These are phyloP conservation scores for Macrophomina tecta DNA, from an alignment of 2,329 filamentous ascomycete species.

Conservation along the genomic window DNA sequence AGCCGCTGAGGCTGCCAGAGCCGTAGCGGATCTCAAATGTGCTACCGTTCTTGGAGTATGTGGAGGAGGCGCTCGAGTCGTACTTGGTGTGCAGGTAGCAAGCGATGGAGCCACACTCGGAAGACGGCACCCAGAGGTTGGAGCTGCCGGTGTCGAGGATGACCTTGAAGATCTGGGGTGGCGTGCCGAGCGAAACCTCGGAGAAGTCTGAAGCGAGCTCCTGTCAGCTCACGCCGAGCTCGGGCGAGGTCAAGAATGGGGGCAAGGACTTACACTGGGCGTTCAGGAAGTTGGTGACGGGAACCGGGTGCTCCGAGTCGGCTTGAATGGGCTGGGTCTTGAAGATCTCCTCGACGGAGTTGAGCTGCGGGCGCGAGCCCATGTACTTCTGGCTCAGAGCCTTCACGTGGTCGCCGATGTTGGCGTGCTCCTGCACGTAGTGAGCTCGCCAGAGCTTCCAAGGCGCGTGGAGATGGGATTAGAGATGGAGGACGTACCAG, in stretches of 20 bases:
- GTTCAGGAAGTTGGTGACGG: conserved; percentile 97
- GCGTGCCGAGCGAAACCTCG: conserved; percentile 89
- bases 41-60: conserved; percentile 92
- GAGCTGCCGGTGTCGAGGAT: conserved; percentile 98
- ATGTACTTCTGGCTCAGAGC: conserved; percentile 96
- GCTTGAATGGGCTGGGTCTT: conserved; percentile 71
- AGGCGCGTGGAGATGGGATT: conserved; percentile 12
- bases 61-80: conserved; percentile 85
- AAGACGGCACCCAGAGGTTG: conserved; percentile 97
- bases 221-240: conserved; percentile 11
- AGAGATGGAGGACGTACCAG: conserved; percentile 67
- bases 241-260: conserved; percentile 4
- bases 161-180: conserved; percentile 96
- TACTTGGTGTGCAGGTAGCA: conserved; percentile 98
- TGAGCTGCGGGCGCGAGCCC: conserved; percentile 72
- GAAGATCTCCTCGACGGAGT: conserved; percentile 73
- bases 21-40: conserved; percentile 94
- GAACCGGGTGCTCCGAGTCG: conserved; percentile 76
- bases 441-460: conserved; percentile 31
- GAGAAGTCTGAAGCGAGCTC: conserved; percentile 76
- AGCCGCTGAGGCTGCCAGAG: conserved; percentile 91
- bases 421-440: conserved; percentile 68
- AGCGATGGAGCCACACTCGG: conserved; percentile 89
- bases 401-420: conserved; percentile 80
- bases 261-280: conserved; percentile 79